Base-by-base conservation (phyloP, 306 rosid species). In the Argentina anserina region DNA sequence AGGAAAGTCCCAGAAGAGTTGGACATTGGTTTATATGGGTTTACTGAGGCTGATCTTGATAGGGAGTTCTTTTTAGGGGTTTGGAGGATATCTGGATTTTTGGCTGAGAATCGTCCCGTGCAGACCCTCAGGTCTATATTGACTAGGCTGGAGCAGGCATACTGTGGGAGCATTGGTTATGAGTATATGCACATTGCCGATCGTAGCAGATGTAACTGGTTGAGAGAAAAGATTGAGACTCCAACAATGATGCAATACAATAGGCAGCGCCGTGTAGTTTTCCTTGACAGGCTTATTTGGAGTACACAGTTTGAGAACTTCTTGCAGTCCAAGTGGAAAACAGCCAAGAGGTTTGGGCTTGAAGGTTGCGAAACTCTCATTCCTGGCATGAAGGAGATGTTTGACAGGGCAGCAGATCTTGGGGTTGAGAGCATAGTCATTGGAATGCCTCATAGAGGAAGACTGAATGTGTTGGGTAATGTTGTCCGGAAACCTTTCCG, bases 101-200 rank as follows among this genome's bases (percentile, higher is more conserved):
- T 94, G 78, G 90, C 97, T 11, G 97, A 94, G 88, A 94, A 94
- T 76, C 91, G 96, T 41, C 97, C 97, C 0, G 95, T 94, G 14
- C 96, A 94, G 75, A 94, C 99, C 56, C 97, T 94, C 63, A 82
- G 95, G 49, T 88, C 95, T 75, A 94, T 91, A 63, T 82, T 94
- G 86, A 91, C 96, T n/a, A 81, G 96, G 25, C 97, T 94, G 56
- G 99, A 94, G 77, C 97, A 94, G 80, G 91, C 99, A 34, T 94
- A 94, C 76, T 91, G 97, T 75, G 99, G 97, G 43, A 89, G 88
- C 80, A 88, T 94, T 75, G 99, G 96, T 37, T 94, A 76, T 60
- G 99, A 94, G 85, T 94, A 94, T 76, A 94, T 94, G 99, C 97
- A 94, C 75, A 91, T 94, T 61, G 92, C 95, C 0, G 90, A 94